Conservation (phyloP, 768 basidiomycete species). For the Artomyces pyxidatus region DNA sequence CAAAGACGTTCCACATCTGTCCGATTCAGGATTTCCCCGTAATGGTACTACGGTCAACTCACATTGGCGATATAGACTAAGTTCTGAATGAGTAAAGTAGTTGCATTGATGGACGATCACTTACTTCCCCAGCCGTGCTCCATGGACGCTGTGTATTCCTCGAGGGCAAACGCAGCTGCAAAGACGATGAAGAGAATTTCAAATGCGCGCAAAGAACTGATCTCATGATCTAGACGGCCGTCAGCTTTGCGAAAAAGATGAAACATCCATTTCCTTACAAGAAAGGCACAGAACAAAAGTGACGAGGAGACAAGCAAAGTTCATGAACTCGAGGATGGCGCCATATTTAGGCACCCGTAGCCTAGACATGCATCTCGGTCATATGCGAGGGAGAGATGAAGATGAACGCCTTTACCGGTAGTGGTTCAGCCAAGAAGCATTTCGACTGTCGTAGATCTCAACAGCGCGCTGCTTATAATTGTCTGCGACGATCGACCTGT, state of each 20-base stretch:
- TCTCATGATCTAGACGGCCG: slow-evolving; percentile 43
- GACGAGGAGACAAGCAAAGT: slow-evolving; percentile 59
- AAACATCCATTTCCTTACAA: slow-evolving; percentile 36
- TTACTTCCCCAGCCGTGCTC: slow-evolving; percentile 85
- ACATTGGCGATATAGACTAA: slow-evolving; percentile 82
- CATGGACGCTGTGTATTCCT: slow-evolving; percentile 81
- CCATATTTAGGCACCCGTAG: slow-evolving; percentile 79
- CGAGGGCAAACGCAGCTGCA: slow-evolving; percentile 68
- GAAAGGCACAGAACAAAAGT: slow-evolving; percentile 70
- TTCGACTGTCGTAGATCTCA: slow-evolving; percentile 60
- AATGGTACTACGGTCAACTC: slow-evolving; percentile 2
- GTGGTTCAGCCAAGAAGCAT: slow-evolving; percentile 73
- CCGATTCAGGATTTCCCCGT: neutral
- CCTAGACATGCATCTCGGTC: slow-evolving; percentile 27
- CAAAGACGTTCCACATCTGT: slow-evolving; percentile 90
- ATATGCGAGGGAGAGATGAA: too few species aligned
- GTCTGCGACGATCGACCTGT: slow-evolving; percentile 77
- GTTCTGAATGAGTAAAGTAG: neutral
- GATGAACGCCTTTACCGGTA: slow-evolving; percentile 51
- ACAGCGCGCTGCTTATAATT: slow-evolving; percentile 79
- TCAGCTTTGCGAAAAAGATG: neutral
- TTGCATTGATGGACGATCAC: slow-evolving; percentile 23
- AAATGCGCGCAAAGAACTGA: slow-evolving; percentile 42
- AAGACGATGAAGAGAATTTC: slow-evolving; percentile 73
- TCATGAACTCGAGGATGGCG: slow-evolving; percentile 69